Evolutionary conservation across 306 rosid species (phyloP).

Genomic region (Gillenia trifoliata): DNA sequence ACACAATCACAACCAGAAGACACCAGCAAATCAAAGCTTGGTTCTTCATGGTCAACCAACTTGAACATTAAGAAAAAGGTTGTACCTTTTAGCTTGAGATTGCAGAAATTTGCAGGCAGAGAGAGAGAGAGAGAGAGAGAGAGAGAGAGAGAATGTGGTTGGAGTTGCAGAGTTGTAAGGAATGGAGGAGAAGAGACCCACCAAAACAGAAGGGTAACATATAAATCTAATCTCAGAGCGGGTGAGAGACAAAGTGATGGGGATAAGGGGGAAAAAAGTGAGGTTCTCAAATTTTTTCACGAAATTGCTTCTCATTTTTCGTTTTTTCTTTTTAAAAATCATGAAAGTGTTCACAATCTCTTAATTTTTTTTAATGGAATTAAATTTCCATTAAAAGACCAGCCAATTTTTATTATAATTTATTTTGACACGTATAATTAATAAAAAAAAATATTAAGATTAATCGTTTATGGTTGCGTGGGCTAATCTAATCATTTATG

Average conservation of each 20-base stretch:
- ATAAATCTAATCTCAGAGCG: not conserved
- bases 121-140: not conserved
- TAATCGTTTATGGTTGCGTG: too few relatives aligned
- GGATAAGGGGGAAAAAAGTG: conserved; percentile 9
- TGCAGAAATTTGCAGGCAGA: not conserved
- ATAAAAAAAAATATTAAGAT: not conserved
- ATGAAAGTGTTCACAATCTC: not conserved
- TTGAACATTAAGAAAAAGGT: not conserved
- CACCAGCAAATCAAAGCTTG: not conserved
- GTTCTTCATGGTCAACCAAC: not conserved
- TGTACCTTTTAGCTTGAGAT: conserved; percentile 1
- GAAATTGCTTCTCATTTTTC: not conserved
- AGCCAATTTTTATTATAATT: not conserved
- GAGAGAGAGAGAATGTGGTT: not conserved
- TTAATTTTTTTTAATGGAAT: not conserved
- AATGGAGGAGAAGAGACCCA: not conserved
- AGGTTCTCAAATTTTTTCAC: conserved; percentile 1
- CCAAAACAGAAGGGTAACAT: not conserved
- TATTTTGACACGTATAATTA: not conserved
- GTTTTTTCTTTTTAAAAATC: not conserved
- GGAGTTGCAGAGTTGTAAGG: not conserved
- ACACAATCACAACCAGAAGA: not conserved
- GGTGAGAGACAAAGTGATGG: conserved; percentile 4
- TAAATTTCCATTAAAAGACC: not conserved
- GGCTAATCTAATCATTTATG: not conserved